Evolutionary conservation across 1,284 basidiomycete species (phyloP).

Genomic region (Exobasidium rhododendri): DNA sequence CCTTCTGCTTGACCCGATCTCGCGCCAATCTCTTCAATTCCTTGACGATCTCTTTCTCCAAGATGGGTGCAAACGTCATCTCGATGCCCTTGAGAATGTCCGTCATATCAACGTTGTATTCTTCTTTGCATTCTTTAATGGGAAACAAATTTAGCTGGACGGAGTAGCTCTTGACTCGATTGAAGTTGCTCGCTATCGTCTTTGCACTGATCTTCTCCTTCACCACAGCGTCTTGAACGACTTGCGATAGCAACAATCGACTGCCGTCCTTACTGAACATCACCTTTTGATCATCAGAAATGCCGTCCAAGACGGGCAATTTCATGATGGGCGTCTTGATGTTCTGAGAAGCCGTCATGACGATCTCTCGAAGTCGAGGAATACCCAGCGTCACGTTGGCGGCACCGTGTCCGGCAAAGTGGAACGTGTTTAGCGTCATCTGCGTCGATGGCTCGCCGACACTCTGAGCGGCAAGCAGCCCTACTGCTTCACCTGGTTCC

Average conservation of each 20-base stretch:
- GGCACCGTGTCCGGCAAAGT: slow-evolving; percentile 94
- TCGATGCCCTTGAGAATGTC: slow-evolving; percentile 75
- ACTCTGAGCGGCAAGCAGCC: slow-evolving; percentile 96
- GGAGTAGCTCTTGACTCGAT: slow-evolving; percentile 75
- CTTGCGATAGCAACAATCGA: slow-evolving; percentile 79
- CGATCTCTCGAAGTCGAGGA: slow-evolving; percentile 94
- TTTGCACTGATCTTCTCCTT: slow-evolving; percentile 73
- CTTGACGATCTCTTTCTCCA: slow-evolving; percentile 79
- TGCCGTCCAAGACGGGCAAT: slow-evolving; percentile 61
- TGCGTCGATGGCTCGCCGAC: slow-evolving; percentile 98
- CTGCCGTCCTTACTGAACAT: slow-evolving; percentile 88
- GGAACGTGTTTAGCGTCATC: slow-evolving; percentile 99
- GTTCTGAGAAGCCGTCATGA: slow-evolving; percentile 96
- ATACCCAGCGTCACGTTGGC: slow-evolving; percentile 99
- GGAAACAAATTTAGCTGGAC: slow-evolving; percentile 85
- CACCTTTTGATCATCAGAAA: slow-evolving; percentile 58
- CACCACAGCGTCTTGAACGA: slow-evolving; percentile 80
- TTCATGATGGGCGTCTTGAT: slow-evolving; percentile 99
- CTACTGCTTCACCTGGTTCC: slow-evolving; percentile 96
- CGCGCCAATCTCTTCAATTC: slow-evolving; percentile 84
- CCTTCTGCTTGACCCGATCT: slow-evolving; percentile 75
- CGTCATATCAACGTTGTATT: slow-evolving; percentile 74
- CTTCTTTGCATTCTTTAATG: slow-evolving; percentile 73
- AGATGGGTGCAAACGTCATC: slow-evolving; percentile 72
- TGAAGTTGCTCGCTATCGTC: slow-evolving; percentile 59